Conservation (phyloP, 202 grass and related monocot genomes). For the Schoenoplectus tabernaemontani region DNA sequence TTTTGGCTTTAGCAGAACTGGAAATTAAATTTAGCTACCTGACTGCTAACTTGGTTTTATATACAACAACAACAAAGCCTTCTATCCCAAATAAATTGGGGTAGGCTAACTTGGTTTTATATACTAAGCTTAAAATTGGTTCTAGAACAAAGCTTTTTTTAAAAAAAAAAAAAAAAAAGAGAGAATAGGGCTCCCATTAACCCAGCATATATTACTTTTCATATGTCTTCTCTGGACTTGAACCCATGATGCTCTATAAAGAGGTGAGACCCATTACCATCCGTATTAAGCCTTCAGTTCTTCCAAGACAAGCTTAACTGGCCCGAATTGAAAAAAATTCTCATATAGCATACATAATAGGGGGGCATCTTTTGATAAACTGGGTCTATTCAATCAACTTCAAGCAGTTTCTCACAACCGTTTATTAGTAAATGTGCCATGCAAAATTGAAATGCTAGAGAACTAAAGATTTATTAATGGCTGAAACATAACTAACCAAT, state of each 20-base stretch:
- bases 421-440: background rate
- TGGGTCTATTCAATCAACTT: background rate
- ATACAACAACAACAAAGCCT: too few species aligned
- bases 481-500: conserved; percentile 41
- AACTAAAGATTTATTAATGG: background rate
- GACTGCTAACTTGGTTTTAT: background rate
- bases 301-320: too few species aligned
- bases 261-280: too few species aligned
- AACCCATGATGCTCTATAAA: too few species aligned
- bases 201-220: too few species aligned
- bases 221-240: too few species aligned
- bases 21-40: background rate
- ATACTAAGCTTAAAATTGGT: background rate
- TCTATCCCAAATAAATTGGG: too few species aligned
- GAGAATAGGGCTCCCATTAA: too few species aligned
- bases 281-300: too few species aligned
- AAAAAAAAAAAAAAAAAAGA: too few species aligned
- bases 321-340: background rate
- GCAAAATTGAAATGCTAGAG: background rate
- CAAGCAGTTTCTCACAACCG: background rate
- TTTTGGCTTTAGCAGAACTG: background rate
- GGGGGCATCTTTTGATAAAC: background rate
- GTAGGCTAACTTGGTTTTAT: too few species aligned
- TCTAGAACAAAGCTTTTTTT: too few species aligned
- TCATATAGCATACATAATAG: background rate